Base-by-base conservation (phyloP, 805 yeast genomes). In the Wickerhamomyces chambardii region DNA sequence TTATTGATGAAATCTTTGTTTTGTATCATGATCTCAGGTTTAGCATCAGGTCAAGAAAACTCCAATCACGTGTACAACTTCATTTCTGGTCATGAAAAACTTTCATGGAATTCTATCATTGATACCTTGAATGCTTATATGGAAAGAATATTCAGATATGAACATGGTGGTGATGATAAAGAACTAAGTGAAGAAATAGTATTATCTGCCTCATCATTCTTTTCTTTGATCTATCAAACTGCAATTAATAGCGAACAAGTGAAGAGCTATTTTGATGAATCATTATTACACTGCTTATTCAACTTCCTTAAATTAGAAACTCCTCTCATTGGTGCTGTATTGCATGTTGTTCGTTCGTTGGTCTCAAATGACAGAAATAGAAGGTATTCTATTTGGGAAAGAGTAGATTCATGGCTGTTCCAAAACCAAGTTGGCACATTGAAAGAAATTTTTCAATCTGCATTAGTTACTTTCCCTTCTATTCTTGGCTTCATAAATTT, bases 1-100 rank as follows among this genome's bases (percentile, higher is more conserved):
- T 79, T 90, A 9, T 63, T 86, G 33, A 84, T 87, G 62, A 73
- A 85, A 34, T 82, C 97, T 0, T 73, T 95, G 0, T 86, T 80
- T 48, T 76, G 89, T 43, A 66, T 85, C 37, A 71, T 90, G 68
- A 63, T 90, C 38, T 78, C 94, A 3, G 79, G 92, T 6, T 63
- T 90, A 28, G 68, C 92, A 0, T 65, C 69, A 15, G 79, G 82
- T n/a, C 61, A 67, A 2, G 66, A 66, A 17, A 69, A 73, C 39
- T 71, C 86, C 3, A 53, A 57, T 5, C 64, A 70, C 35, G 68
- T 69, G 0, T 75, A 66, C 47, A 70, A 65, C 36, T 76, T 75
- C 45, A 50, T 57, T 30, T 55, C 57, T 14, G 50, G 53, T 61
- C 49, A 49, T 19, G 55, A 51, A 11, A 66, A 59, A 34, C 61